A percentile compares a stretch with the other conserved stretches of the same genome.
phyloP scores from a whole-genome alignment of 2,329 filamentous ascomycete genomes.

The Pseudopyricularia javanii region DNA sequence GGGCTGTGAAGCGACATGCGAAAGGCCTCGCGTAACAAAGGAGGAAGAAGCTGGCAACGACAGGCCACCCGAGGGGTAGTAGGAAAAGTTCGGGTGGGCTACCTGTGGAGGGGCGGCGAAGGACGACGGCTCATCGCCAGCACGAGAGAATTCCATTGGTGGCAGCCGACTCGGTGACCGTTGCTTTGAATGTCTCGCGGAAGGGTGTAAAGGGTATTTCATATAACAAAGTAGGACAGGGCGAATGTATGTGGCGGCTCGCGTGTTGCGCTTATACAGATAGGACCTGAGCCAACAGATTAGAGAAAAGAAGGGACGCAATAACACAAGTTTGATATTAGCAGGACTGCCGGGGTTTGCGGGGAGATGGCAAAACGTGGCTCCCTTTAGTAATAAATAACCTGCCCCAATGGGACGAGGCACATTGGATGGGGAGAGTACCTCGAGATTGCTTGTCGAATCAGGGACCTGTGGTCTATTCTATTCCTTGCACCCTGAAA shows the following conservation, averaged over 20 bases:
- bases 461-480: not conserved
- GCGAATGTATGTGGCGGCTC: not conserved
- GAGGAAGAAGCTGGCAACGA: not conserved
- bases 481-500: not conserved
- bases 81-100: constrained; percentile 5
- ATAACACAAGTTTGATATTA: not conserved
- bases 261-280: not conserved
- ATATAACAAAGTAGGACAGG: not conserved
- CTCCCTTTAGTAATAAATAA: not conserved
- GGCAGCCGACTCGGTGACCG: not conserved
- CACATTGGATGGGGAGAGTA: not conserved
- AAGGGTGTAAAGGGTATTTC: not conserved
- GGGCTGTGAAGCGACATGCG: not conserved
- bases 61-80: not conserved
- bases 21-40: not conserved
- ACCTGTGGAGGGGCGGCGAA: constrained; percentile 22
- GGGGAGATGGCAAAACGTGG: not conserved
- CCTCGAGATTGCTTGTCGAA: not conserved
- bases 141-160: constrained; percentile 16
- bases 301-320: not conserved
- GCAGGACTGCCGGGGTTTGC: not conserved
- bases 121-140: constrained; percentile 9
- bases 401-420: not conserved
- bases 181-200: not conserved
- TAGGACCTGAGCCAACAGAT: not conserved